Conservation (phyloP, 192 early-diverging fungal species). For the Umbelopsis ramanniana region DNA sequence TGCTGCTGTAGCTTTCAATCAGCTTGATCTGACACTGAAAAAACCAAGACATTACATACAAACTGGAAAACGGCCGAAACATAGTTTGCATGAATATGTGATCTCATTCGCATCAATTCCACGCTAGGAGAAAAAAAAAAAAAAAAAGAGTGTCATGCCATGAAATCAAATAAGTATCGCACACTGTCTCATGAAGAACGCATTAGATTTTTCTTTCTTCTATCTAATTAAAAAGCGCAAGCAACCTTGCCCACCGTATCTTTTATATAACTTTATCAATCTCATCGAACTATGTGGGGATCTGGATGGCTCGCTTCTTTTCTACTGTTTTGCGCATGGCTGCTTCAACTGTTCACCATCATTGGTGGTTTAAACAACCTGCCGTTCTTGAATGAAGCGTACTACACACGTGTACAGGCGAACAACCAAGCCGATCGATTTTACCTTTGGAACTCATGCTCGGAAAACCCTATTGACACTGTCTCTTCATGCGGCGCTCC, state of each 20-base stretch:
- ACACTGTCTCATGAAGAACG: no score
- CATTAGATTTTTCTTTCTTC: not conserved
- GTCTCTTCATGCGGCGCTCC: not conserved
- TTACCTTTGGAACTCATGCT: not conserved
- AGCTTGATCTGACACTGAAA: not conserved
- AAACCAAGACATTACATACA: not conserved
- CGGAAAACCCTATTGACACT: not conserved
- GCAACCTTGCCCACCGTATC: no score
- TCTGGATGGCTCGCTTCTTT: not conserved
- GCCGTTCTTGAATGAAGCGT: not conserved
- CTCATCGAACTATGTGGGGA: not conserved
- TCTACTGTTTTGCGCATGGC: constrained; percentile 11
- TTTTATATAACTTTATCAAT: not conserved
- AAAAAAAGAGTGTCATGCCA: not conserved
- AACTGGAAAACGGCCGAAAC: not conserved
- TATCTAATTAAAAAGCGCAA: not conserved
- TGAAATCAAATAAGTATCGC: not conserved
- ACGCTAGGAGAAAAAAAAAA: not conserved
- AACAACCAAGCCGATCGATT: not conserved
- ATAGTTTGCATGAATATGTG: constrained; percentile 1
- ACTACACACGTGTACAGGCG: not conserved
- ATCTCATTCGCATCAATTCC: not conserved
- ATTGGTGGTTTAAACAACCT: not conserved
- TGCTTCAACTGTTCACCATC: not conserved
- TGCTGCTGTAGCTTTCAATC: not conserved